phyloP scores from a whole-genome alignment of 371 early-diverging fungal species.

The Mucor plumbeus region DNA sequence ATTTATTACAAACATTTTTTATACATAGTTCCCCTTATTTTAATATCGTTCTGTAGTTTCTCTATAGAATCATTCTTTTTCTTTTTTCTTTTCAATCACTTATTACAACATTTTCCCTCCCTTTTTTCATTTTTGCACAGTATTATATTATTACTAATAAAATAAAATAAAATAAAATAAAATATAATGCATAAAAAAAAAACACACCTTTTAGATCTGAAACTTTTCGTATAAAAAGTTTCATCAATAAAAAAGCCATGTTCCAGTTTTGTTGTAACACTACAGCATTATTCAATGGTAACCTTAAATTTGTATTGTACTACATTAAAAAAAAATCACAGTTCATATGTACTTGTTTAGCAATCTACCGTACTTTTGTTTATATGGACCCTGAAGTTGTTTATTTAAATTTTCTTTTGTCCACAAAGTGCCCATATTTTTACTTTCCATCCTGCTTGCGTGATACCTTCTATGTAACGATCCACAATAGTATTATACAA shows the following conservation, averaged over 20 bases:
- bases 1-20: background rate
- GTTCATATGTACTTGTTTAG: background rate
- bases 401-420: conserved; percentile 10
- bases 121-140: background rate
- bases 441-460: conserved; percentile 37
- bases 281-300: background rate
- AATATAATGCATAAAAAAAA: background rate
- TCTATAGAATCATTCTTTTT: conserved; percentile 4
- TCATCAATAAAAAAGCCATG: background rate
- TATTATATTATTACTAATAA: background rate
- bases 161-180: too few species aligned
- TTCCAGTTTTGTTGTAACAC: background rate
- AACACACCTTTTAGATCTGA: background rate
- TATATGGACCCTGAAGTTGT: conserved; percentile 5
- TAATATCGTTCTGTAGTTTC: background rate
- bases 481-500: conserved; percentile 34
- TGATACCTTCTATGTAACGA: conserved; percentile 41
- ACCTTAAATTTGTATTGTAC: background rate
- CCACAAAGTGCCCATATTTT: conserved; percentile 37
- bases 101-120: background rate
- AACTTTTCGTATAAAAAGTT: background rate
- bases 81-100: background rate
- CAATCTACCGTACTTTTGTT: background rate
- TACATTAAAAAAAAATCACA: background rate
- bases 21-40: conserved; percentile 1